Conservation (phyloP, 441 rosid genomes). For the Sinapis alba region DNA sequence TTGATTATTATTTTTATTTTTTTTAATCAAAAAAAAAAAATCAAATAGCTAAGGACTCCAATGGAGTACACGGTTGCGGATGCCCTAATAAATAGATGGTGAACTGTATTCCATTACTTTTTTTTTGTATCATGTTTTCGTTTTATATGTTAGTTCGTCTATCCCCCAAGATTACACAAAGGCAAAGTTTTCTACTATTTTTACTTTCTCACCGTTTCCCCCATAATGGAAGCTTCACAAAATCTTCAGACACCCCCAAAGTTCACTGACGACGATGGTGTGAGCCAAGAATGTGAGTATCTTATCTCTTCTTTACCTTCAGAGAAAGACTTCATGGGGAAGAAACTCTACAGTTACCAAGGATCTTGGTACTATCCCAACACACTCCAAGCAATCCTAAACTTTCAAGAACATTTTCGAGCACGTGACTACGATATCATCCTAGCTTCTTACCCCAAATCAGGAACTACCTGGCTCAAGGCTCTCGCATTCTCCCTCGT, state of each 20-base stretch:
- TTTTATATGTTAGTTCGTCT: neutral
- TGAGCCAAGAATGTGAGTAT: slow-evolving; percentile 1
- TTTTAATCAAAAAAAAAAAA: no score
- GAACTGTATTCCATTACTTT: neutral
- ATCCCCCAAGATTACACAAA: neutral
- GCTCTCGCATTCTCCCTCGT: neutral
- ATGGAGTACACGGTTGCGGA: no score
- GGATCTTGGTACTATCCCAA: slow-evolving; percentile 9
- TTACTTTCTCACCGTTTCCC: neutral
- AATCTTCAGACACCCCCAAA: neutral
- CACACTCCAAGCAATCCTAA: slow-evolving; percentile 1
- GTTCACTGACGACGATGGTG: neutral
- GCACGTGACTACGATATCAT: neutral
- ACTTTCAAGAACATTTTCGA: neutral
- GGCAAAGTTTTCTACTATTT: neutral
- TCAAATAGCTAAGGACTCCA: no score
- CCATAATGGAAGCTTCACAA: neutral
- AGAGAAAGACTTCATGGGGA: neutral
- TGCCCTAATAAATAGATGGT: neutral
- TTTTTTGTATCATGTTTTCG: neutral
- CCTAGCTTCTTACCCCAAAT: no score
- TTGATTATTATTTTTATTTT: no score
- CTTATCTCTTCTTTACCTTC: neutral
- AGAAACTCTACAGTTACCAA: neutral
- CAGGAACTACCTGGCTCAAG: slow-evolving; percentile 6